Evolutionary conservation across 768 basidiomycete genomes (phyloP), one percentile per base, ranked within the genome.

Genomic region (Sporobolomyces pararoseus): DNA sequence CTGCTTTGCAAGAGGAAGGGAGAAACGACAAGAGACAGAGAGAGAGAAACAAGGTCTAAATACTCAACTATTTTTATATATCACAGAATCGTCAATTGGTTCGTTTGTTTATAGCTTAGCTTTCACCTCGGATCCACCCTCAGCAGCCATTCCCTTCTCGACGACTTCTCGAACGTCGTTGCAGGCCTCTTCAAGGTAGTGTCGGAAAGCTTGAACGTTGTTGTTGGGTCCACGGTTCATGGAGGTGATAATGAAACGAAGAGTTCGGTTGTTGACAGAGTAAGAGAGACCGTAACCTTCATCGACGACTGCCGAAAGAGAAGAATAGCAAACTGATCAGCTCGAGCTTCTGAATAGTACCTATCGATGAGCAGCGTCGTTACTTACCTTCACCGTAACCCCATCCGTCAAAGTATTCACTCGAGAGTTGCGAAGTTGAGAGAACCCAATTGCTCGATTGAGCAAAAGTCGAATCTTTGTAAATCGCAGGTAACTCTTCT

Each of bases 351-450:
- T 16, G 34, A 21, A 17, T 34, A 31, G 16, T 13, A 34, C 16
- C 9, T 7, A 54, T 14, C 10, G 53, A 35, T 19, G 4, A 25
- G 9, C n/a, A n/a, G n/a, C 14, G 35, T 42, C 17, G 14, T 31
- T 27, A 19, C 84, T 72, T 67, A 90, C 90, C 90, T 84, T 95
- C 91, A 12, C 93, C 92, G 78, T 97, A 97, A 19, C 95, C 96
- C 95, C 95, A 98, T 27, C 92, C 92, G 75, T 94, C 90, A 39
- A 99, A 82, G 79, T 84, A 93, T 59, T 83, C 83, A 51, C 86
- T 88, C 58, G 87, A 88, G 66, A 98, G 63, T 80, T 96, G 90
- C 71, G 87, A 89, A 25, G 96, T 99, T 47, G 88, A 90, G 74
- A 98, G 81, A 80, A 95, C 89, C 96, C 96, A 99, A 79, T 95